phyloP scores from a whole-genome alignment of 1,139 yeast genomes.

The Nadsonia starkeyi-henricii region DNA sequence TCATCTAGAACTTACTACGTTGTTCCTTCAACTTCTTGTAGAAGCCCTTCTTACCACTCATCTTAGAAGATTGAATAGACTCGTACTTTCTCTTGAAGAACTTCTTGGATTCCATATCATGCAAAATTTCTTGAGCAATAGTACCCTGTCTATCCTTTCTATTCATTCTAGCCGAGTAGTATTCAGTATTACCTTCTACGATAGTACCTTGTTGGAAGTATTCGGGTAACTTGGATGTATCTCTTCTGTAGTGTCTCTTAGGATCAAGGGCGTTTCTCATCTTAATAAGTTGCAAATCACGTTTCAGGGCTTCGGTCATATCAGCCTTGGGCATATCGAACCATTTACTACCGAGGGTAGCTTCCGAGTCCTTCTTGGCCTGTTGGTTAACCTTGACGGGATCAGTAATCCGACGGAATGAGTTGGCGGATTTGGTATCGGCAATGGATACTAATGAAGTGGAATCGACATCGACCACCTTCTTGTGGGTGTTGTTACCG shows the following conservation, averaged over 20 bases:
- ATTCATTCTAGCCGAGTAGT: conserved; percentile 53
- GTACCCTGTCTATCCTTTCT: conserved; percentile 64
- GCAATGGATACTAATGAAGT: conserved; percentile 2
- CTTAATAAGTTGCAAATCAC: conserved; percentile 66
- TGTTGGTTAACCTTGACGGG: conserved; percentile 29
- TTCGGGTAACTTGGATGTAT: conserved; percentile 63
- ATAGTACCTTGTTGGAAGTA: conserved; percentile 83
- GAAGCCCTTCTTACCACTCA: conserved; percentile 62
- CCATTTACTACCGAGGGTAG: conserved; percentile 53
- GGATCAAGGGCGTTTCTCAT: conserved; percentile 91
- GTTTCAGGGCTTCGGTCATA: conserved; percentile 53
- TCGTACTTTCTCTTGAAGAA: conserved; percentile 76
- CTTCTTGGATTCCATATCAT: conserved; percentile 52
- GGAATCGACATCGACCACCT: conserved; percentile 1
- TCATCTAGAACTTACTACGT: conserved; percentile 31
- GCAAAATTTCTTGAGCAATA: conserved; percentile 68
- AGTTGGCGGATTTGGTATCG: conserved; percentile 2
- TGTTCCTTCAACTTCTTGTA: conserved; percentile 52
- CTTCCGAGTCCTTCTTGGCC: conserved; percentile 17
- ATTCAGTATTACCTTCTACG: conserved; percentile 70
- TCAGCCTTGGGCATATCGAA: conserved; percentile 73
- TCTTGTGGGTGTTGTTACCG: conserved; percentile 2
- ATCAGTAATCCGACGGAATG: conserved; percentile 32
- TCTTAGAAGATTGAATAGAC: conserved; percentile 61
- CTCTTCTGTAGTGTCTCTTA: conserved; percentile 86